Conservation (phyloP, 176 grass and related monocot species). For the Lolium rigidum region DNA sequence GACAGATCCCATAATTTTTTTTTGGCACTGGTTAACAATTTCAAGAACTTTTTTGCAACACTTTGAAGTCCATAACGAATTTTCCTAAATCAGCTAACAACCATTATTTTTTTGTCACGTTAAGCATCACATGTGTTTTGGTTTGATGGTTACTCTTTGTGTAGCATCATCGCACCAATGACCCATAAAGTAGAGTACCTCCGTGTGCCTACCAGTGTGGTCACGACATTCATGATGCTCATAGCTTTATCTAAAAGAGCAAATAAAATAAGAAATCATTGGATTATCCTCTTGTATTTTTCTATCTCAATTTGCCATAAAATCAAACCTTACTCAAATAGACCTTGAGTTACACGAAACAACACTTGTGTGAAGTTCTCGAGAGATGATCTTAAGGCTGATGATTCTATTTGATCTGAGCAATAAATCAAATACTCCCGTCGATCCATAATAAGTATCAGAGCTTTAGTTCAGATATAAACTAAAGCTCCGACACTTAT, state of each 20-base stretch:
- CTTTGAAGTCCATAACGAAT: background rate
- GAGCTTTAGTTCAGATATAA: no score
- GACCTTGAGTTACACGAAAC: background rate
- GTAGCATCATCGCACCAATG: constrained; percentile 18
- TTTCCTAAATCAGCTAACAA: background rate
- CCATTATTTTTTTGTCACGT: constrained; percentile 11
- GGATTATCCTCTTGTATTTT: background rate
- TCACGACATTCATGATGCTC: constrained; percentile 31
- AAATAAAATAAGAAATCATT: background rate
- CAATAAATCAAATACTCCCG: background rate
- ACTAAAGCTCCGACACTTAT: no score
- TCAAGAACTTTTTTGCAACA: no score
- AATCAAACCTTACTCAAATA: background rate
- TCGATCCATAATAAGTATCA: no score
- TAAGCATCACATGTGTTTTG: background rate
- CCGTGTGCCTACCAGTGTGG: background rate
- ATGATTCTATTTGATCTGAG: background rate
- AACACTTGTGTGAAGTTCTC: background rate
- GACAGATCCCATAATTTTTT: no score
- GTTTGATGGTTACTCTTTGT: background rate
- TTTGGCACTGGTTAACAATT: no score
- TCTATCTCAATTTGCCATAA: background rate
- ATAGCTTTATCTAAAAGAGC: background rate
- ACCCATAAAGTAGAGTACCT: constrained; percentile 13
- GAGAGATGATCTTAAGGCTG: background rate